Base-by-base conservation (phyloP, 2,329 filamentous ascomycete species). In the Pleomassaria siparia region DNA sequence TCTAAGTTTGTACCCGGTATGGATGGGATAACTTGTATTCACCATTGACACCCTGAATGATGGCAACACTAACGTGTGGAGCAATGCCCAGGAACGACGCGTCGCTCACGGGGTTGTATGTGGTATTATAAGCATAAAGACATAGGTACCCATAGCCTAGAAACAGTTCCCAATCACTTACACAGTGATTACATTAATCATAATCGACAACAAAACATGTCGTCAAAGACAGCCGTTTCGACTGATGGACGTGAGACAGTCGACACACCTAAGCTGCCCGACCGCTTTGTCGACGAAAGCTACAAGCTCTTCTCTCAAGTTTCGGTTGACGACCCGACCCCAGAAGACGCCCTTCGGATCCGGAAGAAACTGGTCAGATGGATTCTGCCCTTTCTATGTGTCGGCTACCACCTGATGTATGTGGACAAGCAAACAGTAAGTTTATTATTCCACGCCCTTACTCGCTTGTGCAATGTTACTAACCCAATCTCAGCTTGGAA, bases 391-490 rank as follows among this genome's bases (percentile, higher is more conserved):
- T 72, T 74, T 46, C 55, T 73, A 10, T 72, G 70, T 42, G 51
- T 73, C 16, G 69, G 70, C 9, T 72, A 72, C 48, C 69, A 72
- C 48, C 53, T 73, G 25, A 72, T 73, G 70, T 73, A 72, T 50
- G 60, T 73, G 3, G 67, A 73, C 46, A 68, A 72, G 41, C 64
- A 72, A 43, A 69, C 71, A 13, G 63, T 69, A 43, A 11, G 43
- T 44, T 10, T 18, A 37, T 22, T 20, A 6, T 35, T n/a, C 30
- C 8, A n/a, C 30, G 30, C 7, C 16, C 30, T 35, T 18, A n/a
- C n/a, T n/a, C n/a, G n/a, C n/a, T n/a, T n/a, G n/a, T n/a, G n/a
- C n/a, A n/a, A n/a, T n/a, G n/a, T n/a, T n/a, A n/a, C n/a, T n/a
- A n/a, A n/a, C n/a, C n/a, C n/a, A n/a, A n/a, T n/a, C 5, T 7